Evolutionary conservation across 2,329 filamentous ascomycete genomes (phyloP).

Genomic region (Zymoseptoria brevis): DNA sequence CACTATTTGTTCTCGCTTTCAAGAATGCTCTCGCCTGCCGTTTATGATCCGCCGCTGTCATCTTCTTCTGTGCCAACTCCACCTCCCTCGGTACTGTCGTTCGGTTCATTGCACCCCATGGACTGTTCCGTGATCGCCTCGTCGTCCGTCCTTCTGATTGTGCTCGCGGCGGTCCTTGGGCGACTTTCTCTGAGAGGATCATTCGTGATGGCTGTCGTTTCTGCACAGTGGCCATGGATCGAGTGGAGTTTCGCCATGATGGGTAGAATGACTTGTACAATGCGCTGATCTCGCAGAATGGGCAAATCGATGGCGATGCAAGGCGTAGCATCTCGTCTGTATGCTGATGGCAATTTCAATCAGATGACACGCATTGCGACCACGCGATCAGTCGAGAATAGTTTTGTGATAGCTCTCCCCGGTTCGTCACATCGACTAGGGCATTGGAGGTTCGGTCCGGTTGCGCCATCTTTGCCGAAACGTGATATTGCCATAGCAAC

Average conservation of each 20-base stretch:
- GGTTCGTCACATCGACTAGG: background rate
- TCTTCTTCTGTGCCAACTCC: conserved; percentile 20
- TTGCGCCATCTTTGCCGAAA: too few relatives aligned
- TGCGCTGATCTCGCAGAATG: conserved; percentile 35
- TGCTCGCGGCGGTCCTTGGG: conserved; percentile 23
- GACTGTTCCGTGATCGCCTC: conserved; percentile 40
- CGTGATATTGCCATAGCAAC: too few relatives aligned
- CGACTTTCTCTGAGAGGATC: conserved; percentile 42
- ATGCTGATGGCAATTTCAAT: background rate
- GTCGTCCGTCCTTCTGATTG: conserved; percentile 13
- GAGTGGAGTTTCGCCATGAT: conserved; percentile 30
- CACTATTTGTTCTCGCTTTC: conserved; percentile 23
- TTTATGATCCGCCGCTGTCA: conserved; percentile 37
- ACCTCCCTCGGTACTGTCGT: conserved; percentile 31
- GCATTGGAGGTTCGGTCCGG: background rate
- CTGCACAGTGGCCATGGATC: conserved; percentile 35
- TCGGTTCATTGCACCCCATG: conserved; percentile 54
- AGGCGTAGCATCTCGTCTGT: conserved; percentile 23
- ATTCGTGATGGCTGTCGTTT: conserved; percentile 44
- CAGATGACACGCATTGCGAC: background rate
- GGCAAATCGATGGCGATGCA: conserved; percentile 27
- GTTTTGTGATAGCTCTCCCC: background rate
- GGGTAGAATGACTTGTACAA: conserved; percentile 20
- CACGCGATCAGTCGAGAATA: background rate
- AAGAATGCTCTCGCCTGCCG: conserved; percentile 47